These are phyloP conservation scores for Primulina huaijiensis DNA, from an alignment of 257 asterid species.

Conservation along the genomic window DNA sequence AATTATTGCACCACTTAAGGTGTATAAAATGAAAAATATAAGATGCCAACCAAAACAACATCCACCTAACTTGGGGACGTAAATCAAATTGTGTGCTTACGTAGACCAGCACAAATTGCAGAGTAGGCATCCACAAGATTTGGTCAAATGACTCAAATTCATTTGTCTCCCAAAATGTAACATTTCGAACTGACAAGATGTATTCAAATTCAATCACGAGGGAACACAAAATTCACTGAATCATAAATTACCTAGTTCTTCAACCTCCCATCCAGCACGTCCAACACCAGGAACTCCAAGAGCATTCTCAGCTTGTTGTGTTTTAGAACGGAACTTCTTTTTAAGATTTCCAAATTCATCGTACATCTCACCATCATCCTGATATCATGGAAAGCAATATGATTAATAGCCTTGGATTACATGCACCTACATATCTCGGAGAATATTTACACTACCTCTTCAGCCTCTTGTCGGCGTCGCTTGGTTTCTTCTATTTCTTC, in stretches of 20 bases:
- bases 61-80: background rate
- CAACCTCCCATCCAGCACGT: conserved; percentile 99
- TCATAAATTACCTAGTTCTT: conserved; percentile 60
- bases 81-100: background rate
- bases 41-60: background rate
- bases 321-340: conserved; percentile 91
- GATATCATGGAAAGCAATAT: conserved; percentile 23
- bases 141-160: background rate
- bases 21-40: background rate
- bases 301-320: conserved; percentile 66
- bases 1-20: background rate
- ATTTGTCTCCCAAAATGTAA: background rate
- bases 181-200: background rate
- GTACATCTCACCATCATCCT: conserved; percentile 99
- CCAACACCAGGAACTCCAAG: conserved; percentile 79
- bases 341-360: conserved; percentile 98
- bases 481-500: conserved; percentile 95
- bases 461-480: conserved; percentile 87
- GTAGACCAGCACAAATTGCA: conserved; percentile 8
- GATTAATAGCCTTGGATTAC: conserved; percentile 1
- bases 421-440: background rate
- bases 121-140: background rate
- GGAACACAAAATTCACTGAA: conserved; percentile 13
- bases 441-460: conserved; percentile 54
- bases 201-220: conserved; percentile 1